Conservation (phyloP, 2,329 filamentous ascomycete genomes). For the Cladosporium sp. region DNA sequence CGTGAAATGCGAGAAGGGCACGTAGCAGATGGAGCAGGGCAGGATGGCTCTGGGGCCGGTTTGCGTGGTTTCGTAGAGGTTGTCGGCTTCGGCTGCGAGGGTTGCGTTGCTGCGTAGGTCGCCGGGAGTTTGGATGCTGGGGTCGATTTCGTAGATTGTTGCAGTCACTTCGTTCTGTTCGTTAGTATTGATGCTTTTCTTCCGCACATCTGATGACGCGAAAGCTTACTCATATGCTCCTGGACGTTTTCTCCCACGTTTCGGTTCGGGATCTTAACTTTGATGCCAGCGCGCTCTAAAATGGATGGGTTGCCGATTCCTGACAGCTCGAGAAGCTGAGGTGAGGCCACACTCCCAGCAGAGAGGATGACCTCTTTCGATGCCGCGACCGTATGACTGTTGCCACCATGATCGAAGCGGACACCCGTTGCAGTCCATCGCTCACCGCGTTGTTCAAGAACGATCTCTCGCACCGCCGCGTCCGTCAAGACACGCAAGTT, state of each 20-base stretch:
- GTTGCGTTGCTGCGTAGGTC: background rate
- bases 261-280: slow-evolving; percentile 48
- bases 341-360: slow-evolving; percentile 59
- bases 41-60: slow-evolving; percentile 22
- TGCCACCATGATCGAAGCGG: background rate
- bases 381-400: slow-evolving; percentile 29
- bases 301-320: slow-evolving; percentile 57
- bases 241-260: slow-evolving; percentile 56
- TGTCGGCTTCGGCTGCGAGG: background rate
- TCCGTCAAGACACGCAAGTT: background rate
- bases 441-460: background rate
- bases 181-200: background rate
- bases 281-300: slow-evolving; percentile 50
- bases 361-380: slow-evolving; percentile 50
- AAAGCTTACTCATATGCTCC: slow-evolving; percentile 27
- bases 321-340: slow-evolving; percentile 61
- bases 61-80: slow-evolving; percentile 22
- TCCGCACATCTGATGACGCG: background rate
- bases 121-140: background rate
- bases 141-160: slow-evolving; percentile 8
- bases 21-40: slow-evolving; percentile 38
- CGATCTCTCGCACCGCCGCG: background rate
- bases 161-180: background rate
- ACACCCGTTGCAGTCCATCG: background rate
- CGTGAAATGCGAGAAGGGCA: slow-evolving; percentile 21